Conservation (phyloP, 2,329 filamentous ascomycete species). For the Alternaria sp. region DNA sequence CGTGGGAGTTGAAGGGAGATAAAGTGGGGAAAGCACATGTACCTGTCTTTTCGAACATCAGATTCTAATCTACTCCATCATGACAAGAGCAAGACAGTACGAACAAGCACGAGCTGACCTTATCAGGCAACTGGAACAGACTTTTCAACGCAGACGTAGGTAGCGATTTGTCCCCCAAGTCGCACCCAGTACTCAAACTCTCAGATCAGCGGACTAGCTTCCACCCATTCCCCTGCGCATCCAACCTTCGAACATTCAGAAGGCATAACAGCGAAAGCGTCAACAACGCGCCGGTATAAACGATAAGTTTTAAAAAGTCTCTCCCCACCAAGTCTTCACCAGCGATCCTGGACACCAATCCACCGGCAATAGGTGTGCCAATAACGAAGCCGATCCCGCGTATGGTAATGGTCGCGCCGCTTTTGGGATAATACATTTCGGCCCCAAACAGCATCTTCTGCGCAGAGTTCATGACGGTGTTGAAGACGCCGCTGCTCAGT, state of each 20-base stretch:
- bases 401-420: slow-evolving; percentile 29
- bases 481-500: slow-evolving; percentile 26
- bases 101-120: neutral
- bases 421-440: slow-evolving; percentile 34
- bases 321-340: slow-evolving; percentile 15
- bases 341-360: slow-evolving; percentile 24
- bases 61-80: neutral
- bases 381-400: slow-evolving; percentile 30
- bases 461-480: slow-evolving; percentile 28
- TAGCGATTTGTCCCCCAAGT: neutral
- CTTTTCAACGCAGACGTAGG: neutral
- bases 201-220: slow-evolving; percentile 22
- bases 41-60: neutral
- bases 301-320: slow-evolving; percentile 25
- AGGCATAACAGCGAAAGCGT: slow-evolving; percentile 19
- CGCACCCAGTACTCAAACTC: neutral
- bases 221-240: slow-evolving; percentile 28
- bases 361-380: slow-evolving; percentile 32
- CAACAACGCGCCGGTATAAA: slow-evolving; percentile 27
- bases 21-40: neutral
- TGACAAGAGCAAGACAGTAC: neutral
- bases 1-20: neutral
- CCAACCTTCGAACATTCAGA: slow-evolving; percentile 23
- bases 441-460: slow-evolving; percentile 32
- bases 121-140: neutral